Evolutionary conservation across 148 eudicot genomes (phyloP).

Genomic region (Vaccinium macrocarpon): DNA sequence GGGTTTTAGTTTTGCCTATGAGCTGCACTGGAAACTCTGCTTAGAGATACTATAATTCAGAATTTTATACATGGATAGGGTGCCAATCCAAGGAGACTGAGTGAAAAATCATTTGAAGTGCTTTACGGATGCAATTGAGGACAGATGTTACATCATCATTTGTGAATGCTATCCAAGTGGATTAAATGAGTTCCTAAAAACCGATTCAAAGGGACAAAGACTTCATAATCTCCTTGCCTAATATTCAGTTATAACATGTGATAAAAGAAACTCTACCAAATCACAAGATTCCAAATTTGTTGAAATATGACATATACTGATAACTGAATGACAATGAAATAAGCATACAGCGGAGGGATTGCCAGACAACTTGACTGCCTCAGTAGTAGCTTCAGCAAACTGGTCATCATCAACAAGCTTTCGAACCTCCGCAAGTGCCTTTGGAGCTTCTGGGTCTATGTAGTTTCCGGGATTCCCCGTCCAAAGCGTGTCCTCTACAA

Average conservation of each 20-base stretch:
- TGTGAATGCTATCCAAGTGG: not conserved
- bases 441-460: conserved; percentile 51
- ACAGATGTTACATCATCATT: not conserved
- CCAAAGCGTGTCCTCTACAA: conserved; percentile 88
- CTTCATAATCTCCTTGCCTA: not conserved
- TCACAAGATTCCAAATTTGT: not conserved
- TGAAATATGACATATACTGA: not conserved
- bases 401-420: conserved; percentile 66
- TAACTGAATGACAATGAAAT: not conserved
- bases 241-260: not conserved
- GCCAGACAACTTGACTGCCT: conserved; percentile 53
- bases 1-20: not conserved
- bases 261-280: not conserved
- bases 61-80: not conserved
- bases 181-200: not conserved
- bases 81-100: conserved; percentile 8
- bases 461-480: conserved; percentile 74
- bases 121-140: not conserved
- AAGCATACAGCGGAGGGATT: conserved; percentile 45
- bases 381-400: conserved; percentile 62
- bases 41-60: not conserved
- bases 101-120: not conserved
- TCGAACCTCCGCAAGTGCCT: conserved; percentile 51
- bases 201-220: not conserved
- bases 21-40: not conserved